These are phyloP conservation scores for Camillea tinctor DNA, from an alignment of 2,329 filamentous ascomycete species.

Conservation along the genomic window DNA sequence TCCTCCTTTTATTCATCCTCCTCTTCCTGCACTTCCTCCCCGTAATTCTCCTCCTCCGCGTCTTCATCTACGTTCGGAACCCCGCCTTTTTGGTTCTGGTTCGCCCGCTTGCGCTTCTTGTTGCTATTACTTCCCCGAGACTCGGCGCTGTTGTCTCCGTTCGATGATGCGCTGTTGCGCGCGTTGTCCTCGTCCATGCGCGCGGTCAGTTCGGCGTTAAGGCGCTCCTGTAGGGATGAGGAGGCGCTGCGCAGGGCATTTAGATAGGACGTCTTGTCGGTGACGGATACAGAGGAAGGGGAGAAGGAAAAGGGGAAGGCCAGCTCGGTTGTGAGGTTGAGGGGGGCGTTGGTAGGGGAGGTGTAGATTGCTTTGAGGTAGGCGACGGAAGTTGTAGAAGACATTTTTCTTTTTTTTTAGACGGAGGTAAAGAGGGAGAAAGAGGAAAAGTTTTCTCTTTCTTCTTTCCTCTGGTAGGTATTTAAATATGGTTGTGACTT, in stretches of 20 bases:
- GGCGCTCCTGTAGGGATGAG: slow-evolving; percentile 56
- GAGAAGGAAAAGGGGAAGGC: slow-evolving; percentile 35
- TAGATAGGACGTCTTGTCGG: slow-evolving; percentile 57
- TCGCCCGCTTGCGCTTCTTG: slow-evolving; percentile 1
- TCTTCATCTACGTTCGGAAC: slow-evolving; percentile 44
- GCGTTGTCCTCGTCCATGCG: slow-evolving; percentile 73
- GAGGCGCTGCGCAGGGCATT: slow-evolving; percentile 56
- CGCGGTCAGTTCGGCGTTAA: slow-evolving; percentile 70
- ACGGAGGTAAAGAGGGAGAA: too few relatives aligned
- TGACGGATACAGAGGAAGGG: slow-evolving; percentile 9
- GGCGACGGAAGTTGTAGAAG: neutral
- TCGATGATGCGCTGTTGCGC: slow-evolving; percentile 33
- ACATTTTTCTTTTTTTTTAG: too few relatives aligned
- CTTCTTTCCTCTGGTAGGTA: too few relatives aligned
- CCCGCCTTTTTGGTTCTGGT: slow-evolving; percentile 19
- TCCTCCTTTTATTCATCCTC: slow-evolving; percentile 38
- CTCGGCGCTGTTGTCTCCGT: slow-evolving; percentile 18
- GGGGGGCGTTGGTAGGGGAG: slow-evolving; percentile 49
- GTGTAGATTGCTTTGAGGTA: slow-evolving; percentile 52
- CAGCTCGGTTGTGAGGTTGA: slow-evolving; percentile 38
- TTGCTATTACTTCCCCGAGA: neutral
- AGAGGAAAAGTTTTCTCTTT: too few relatives aligned
- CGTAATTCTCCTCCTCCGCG: slow-evolving; percentile 76
- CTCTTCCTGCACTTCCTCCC: slow-evolving; percentile 73
- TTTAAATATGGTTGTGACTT: too few relatives aligned